Conservation (phyloP, 257 asterid species). For the Catharanthus roseus region DNA sequence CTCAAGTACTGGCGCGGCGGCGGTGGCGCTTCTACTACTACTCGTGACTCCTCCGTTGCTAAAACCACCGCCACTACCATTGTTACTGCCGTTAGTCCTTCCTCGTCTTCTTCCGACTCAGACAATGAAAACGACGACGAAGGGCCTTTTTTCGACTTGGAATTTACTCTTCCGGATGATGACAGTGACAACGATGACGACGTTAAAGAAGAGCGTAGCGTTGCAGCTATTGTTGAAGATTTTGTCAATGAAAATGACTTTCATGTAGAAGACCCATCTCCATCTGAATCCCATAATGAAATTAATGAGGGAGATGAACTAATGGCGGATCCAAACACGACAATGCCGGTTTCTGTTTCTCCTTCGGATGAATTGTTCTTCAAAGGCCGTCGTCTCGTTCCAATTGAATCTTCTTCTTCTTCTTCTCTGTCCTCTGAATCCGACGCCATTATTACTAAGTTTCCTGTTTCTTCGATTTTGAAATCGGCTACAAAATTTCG, state of each 20-base stretch:
- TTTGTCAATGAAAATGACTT: not conserved
- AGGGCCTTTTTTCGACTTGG: conserved; percentile 39
- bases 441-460: conserved; percentile 21
- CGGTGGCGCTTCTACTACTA: conserved; percentile 12
- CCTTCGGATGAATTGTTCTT: conserved; percentile 28
- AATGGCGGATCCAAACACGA: no score
- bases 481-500: conserved; percentile 37
- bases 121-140: conserved; percentile 22
- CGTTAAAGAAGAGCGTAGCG: not conserved
- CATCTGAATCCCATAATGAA: not conserved
- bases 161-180: conserved; percentile 27
- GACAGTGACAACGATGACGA: conserved; percentile 13
- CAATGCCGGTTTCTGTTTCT: conserved; percentile 14
- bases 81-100: conserved; percentile 10
- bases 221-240: not conserved
- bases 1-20: conserved; percentile 43
- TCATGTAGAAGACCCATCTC: not conserved
- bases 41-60: conserved; percentile 3
- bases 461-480: conserved; percentile 19
- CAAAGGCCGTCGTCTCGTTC: conserved; percentile 24
- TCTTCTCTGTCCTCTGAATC: conserved; percentile 18
- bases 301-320: conserved; percentile 20
- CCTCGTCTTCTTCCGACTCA: conserved; percentile 19
- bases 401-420: conserved; percentile 27
- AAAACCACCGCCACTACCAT: conserved; percentile 13